These are phyloP conservation scores for Lanzia echinophila DNA, from an alignment of 2,329 filamentous ascomycete species.

Conservation along the genomic window DNA sequence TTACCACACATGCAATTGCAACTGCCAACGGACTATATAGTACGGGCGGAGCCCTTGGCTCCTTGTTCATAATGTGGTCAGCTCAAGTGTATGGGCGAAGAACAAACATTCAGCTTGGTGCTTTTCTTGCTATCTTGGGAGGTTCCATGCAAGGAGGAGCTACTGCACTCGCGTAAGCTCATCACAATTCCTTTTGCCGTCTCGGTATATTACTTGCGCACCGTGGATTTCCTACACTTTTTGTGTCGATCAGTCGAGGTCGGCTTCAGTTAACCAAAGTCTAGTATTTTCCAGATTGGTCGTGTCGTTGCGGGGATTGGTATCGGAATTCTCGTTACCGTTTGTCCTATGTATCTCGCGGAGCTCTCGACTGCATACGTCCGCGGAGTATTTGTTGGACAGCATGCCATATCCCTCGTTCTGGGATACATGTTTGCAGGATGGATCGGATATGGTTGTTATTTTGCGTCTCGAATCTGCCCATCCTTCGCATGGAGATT, in stretches of 20 bases:
- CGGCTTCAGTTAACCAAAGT: neutral
- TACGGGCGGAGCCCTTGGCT: neutral
- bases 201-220: neutral
- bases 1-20: neutral
- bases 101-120: slow-evolving; percentile 4
- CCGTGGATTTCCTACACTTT: too few relatives aligned
- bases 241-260: neutral
- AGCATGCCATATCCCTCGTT: slow-evolving; percentile 29
- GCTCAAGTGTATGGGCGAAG: neutral
- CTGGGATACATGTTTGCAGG: slow-evolving; percentile 24
- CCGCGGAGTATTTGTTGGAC: slow-evolving; percentile 25
- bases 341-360: slow-evolving; percentile 19
- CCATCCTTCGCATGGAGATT: slow-evolving; percentile 21
- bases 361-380: slow-evolving; percentile 24
- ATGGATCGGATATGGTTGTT: slow-evolving; percentile 28
- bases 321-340: slow-evolving; percentile 10
- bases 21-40: neutral
- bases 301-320: neutral
- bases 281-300: neutral
- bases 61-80: neutral
- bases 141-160: slow-evolving; percentile 18
- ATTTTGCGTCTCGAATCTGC: slow-evolving; percentile 20
- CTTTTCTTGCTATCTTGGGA: slow-evolving; percentile 13
- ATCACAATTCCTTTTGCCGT: neutral
- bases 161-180: neutral